phyloP scores from a whole-genome alignment of 2,329 filamentous ascomycete species.

The Fusarium bulbicola region DNA sequence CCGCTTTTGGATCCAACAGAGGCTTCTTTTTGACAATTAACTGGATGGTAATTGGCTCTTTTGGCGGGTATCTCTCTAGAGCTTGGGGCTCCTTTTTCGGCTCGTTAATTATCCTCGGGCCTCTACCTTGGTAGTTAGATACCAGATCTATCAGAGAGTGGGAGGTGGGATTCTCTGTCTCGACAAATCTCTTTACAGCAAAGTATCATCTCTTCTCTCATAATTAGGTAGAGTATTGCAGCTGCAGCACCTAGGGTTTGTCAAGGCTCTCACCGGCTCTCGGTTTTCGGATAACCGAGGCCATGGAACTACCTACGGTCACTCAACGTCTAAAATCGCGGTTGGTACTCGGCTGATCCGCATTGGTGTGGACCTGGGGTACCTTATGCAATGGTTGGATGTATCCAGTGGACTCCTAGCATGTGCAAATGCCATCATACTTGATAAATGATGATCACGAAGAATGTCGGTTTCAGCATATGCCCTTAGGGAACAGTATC shows the following conservation, averaged over 20 bases:
- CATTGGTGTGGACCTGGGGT: slow-evolving; percentile 25
- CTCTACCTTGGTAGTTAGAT: background rate
- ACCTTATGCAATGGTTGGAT: background rate
- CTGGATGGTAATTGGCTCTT: slow-evolving; percentile 35
- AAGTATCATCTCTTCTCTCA: background rate
- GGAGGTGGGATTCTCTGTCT: background rate
- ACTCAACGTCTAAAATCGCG: slow-evolving; percentile 8
- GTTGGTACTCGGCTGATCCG: slow-evolving; percentile 31
- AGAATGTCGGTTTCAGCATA: background rate
- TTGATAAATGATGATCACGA: background rate
- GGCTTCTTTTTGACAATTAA: slow-evolving; percentile 37
- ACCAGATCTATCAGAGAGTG: background rate
- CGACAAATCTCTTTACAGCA: background rate
- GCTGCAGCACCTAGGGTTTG: background rate
- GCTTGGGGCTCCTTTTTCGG: slow-evolving; percentile 1
- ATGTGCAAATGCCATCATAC: slow-evolving; percentile 32
- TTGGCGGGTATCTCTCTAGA: slow-evolving; percentile 3
- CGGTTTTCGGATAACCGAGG: slow-evolving; percentile 41
- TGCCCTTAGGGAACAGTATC: too few species aligned
- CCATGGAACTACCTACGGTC: background rate
- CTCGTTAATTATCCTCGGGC: slow-evolving; percentile 3
- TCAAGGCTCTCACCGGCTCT: slow-evolving; percentile 26
- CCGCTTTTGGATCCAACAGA: slow-evolving; percentile 8
- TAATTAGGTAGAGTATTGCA: background rate
- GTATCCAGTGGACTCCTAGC: background rate